Percentiles rank a stretch among this genome's conserved stretches.
Conservation (phyloP, 495 filamentous ascomycete species). For the Hypoxylon rickii region DNA sequence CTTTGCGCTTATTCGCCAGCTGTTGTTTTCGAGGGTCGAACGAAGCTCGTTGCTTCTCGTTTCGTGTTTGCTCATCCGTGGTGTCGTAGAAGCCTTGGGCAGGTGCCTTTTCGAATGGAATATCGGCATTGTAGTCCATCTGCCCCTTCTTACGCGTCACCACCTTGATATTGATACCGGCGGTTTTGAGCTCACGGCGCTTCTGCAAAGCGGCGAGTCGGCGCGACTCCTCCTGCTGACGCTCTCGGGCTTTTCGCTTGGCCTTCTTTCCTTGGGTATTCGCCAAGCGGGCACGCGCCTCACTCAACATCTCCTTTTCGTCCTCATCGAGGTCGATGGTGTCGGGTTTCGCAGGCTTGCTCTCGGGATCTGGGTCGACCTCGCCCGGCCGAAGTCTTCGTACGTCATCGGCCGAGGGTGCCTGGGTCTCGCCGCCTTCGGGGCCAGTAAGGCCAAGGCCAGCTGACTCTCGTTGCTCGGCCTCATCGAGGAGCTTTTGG, state of each 20-base stretch:
- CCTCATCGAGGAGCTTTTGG: constrained; percentile 94
- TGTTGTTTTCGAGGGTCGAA: constrained; percentile 96
- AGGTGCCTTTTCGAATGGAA: constrained; percentile 93
- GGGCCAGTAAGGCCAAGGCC: constrained; percentile 87
- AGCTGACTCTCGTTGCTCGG: constrained; percentile 81
- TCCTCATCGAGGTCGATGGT: constrained; percentile 98
- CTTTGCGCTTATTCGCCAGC: constrained; percentile 93
- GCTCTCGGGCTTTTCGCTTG: constrained; percentile 93
- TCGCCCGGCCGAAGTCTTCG: constrained; percentile 88
- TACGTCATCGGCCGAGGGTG: constrained; percentile 93
- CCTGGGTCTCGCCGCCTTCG: constrained; percentile 81
- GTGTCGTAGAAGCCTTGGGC: constrained; percentile 95
- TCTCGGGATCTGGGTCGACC: constrained; percentile 94
- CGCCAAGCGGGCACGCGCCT: constrained; percentile 91
- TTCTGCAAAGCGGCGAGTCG: constrained; percentile 90
- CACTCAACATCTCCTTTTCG: constrained; percentile 98
- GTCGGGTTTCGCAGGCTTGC: constrained; percentile 93
- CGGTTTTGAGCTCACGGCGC: constrained; percentile 92
- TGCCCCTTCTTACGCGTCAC: constrained; percentile 89
- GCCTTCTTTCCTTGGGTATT: constrained; percentile 99
- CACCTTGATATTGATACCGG: constrained; percentile 97
- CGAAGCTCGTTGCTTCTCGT: constrained; percentile 83
- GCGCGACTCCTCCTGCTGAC: constrained; percentile 92
- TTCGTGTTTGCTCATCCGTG: constrained; percentile 72
- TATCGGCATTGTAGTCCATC: constrained; percentile 99